Evolutionary conservation across 192 early-diverging fungal genomes (phyloP), one percentile per base, ranked within the genome.

Genomic region (Gonapodya sp.): DNA sequence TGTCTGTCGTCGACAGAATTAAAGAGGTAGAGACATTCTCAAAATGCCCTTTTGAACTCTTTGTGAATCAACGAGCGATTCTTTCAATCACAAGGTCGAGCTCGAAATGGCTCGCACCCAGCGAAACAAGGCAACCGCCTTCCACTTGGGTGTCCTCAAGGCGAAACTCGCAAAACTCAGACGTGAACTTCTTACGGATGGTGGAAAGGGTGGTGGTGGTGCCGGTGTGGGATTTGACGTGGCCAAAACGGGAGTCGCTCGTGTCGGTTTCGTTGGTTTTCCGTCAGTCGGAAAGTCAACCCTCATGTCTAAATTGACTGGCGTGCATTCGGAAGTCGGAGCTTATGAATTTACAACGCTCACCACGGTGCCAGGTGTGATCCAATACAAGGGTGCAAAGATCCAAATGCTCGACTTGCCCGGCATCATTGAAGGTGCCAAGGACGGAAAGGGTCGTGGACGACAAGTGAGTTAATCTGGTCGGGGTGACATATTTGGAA

Each of bases 381-480:
- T 91, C 79, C 93, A 96, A 82, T 97, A 97, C 86, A 97, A 97
- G 86, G 97, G 96, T 78, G 97, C 97, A 1, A 98, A 99, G 86
- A 91, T 99, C 86, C 97, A 99, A 89, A 96, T 99, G 85, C 92
- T 99, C 36, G 97, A 99, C 94, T 89, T 99, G 84, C 96, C 96
- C 0, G 96, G 96, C 78, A 97, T 98, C 87, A 97, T 98, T 78
- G 95, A 97, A 87, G 97, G 96, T 81, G 97, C 97, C 73, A 97
- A 97, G 89, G 96, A 99, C 86, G 97, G 97, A 82, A 97, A 98
- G 87, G 97, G 97, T 87, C 95, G 97, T 88, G 97, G 97, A 94
- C 90, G 93, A 80, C 86, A 84, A 36, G 86, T 87, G 77, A 18
- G 32, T 31, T 35, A 2, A 14, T n/a, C n/a, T n/a, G n/a, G n/a